Evolutionary conservation across 495 filamentous ascomycete species (phyloP), one percentile per base, ranked within the genome.

Genomic region (Tuber aestivum): DNA sequence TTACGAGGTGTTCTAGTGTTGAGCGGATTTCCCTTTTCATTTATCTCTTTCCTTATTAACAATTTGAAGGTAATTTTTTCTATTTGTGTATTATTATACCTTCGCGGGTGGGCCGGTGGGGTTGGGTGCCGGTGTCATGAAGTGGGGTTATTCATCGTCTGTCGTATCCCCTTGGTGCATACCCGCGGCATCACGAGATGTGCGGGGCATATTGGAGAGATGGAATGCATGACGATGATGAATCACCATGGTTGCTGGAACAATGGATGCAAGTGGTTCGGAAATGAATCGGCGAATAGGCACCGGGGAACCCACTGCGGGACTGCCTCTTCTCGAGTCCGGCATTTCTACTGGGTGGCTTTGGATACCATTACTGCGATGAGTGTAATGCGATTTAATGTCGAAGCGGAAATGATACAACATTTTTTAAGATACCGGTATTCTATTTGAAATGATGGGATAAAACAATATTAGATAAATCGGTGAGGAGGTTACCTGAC

Each of bases 161-260:
- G 50, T 9, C n/a, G 50, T 56, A 56, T 35, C 27, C 35, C 27
- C 27, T 65, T 65, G 56, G 56, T 65, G 56, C 56, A 65, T 65
- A 65, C 56, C 56, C 56, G 56, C 14, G 56, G 56, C 56, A 35
- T 65, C 27, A 65, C 56, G 12, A 65, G 56, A 65, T 65, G 56
- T 65, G 56, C 56, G 27, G 56, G 56, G n/a, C 56, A 65, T 65
- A 27, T 35, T 65, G 27, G 56, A 35, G 56, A 65, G 56, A 65
- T 65, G 56, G 50, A 27, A 35, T 65, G 56, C 56, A 65, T 65
- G 56, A 18, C 27, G 27, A 7, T 32, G 56, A 65, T 65, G 56
- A 65, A 65, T 65, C 27, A 35, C 56, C n/a, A 65, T 65, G 56
- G 56, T 35, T 35, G 27, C 56, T 35, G 27, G 35, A 35, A 35